Evolutionary conservation across 495 filamentous ascomycete species (phyloP).

Genomic region (Podospora pseudopauciseta): DNA sequence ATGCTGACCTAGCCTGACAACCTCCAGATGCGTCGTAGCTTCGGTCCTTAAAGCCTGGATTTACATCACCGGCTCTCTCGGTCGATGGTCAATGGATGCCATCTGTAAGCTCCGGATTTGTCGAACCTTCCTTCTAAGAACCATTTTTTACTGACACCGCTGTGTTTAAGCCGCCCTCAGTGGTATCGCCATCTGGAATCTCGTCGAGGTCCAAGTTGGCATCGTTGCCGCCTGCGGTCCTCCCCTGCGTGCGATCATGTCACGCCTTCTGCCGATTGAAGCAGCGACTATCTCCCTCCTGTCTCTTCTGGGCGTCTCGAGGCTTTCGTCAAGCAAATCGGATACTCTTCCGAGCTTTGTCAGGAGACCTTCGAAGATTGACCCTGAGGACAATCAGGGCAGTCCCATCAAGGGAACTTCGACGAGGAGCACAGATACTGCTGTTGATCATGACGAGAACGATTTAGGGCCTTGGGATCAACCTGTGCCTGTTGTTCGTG

Average conservation of each 20-base stretch:
- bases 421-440: background rate
- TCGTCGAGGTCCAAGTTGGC: slow-evolving; percentile 24
- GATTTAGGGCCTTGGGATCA: background rate
- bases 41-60: slow-evolving; percentile 23
- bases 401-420: background rate
- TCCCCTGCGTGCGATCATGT: slow-evolving; percentile 14
- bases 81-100: slow-evolving; percentile 13
- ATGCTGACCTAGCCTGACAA: background rate
- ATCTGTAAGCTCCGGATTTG: slow-evolving; percentile 17
- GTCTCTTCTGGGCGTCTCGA: slow-evolving; percentile 6
- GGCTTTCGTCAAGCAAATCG: background rate
- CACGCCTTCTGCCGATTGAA: slow-evolving; percentile 12
- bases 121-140: no score
- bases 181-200: slow-evolving; percentile 21
- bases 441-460: background rate
- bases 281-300: slow-evolving; percentile 12
- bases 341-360: background rate
- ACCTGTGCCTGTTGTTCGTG: background rate
- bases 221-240: slow-evolving; percentile 25
- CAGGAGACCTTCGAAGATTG: background rate
- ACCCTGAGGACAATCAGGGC: background rate
- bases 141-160: no score
- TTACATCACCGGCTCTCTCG: slow-evolving; percentile 12
- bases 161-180: slow-evolving; percentile 12
- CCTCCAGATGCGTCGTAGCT: slow-evolving; percentile 15